A percentile compares a stretch with the other conserved stretches of the same genome.
Conservation (phyloP, 1,284 basidiomycete genomes). For the Moniliophthora roreri region DNA sequence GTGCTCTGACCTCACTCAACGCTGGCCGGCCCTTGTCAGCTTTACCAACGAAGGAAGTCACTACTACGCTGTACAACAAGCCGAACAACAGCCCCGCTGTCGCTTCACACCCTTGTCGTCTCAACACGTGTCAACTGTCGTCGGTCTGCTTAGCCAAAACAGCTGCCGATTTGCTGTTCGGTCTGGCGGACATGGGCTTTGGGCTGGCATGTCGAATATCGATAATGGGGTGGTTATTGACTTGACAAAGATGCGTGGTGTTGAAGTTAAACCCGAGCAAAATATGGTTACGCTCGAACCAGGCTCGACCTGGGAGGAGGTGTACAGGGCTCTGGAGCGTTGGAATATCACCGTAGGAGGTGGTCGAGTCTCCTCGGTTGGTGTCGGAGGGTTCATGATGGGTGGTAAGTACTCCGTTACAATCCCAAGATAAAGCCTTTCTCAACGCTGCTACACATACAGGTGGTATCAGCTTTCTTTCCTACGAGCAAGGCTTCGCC, state of each 20-base stretch:
- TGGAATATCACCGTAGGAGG: slow-evolving; percentile 32
- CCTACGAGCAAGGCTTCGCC: slow-evolving; percentile 17
- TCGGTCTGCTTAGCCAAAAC: slow-evolving; percentile 8
- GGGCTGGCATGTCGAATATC: slow-evolving; percentile 12
- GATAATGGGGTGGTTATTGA: slow-evolving; percentile 25
- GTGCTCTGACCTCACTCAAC: slow-evolving; percentile 12
- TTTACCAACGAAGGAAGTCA: slow-evolving; percentile 13
- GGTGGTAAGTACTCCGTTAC: slow-evolving; percentile 22
- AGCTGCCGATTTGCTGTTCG: slow-evolving; percentile 18
- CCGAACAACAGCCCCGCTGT: slow-evolving; percentile 15
- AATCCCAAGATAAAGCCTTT: neutral
- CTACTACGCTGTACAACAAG: slow-evolving; percentile 14
- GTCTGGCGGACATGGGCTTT: slow-evolving; percentile 18
- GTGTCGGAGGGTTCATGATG: slow-evolving; percentile 32
- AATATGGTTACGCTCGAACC: slow-evolving; percentile 29
- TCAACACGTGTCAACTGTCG: slow-evolving; percentile 14
- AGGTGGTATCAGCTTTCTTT: slow-evolving; percentile 22
- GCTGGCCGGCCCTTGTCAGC: slow-evolving; percentile 10
- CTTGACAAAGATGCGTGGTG: slow-evolving; percentile 27
- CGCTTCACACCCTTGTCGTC: slow-evolving; percentile 13
- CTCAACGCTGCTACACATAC: no score
- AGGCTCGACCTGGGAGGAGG: slow-evolving; percentile 33
- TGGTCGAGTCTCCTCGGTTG: slow-evolving; percentile 32
- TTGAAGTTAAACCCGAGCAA: slow-evolving; percentile 21
- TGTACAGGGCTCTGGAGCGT: slow-evolving; percentile 28